Evolutionary conservation across 306 rosid genomes (phyloP).

Genomic region (Malus asiatica): DNA sequence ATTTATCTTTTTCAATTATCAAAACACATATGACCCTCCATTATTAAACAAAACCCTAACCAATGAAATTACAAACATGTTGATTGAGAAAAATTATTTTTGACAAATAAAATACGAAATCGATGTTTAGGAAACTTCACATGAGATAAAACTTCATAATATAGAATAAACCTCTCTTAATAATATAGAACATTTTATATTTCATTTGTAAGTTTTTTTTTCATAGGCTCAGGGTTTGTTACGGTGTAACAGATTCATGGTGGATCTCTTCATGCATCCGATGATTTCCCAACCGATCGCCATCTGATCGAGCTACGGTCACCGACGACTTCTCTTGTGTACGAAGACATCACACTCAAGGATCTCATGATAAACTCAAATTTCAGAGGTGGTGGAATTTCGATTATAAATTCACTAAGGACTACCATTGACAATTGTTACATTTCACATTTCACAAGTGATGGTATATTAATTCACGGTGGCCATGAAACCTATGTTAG

Average conservation of each 20-base stretch:
- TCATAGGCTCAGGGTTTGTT: background rate
- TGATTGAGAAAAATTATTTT: too few species aligned
- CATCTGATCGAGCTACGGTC: conserved; percentile 33
- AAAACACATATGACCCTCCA: too few species aligned
- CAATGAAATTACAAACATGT: too few species aligned
- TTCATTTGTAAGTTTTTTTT: background rate
- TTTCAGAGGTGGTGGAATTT: conserved; percentile 39
- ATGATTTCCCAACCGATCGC: conserved; percentile 20
- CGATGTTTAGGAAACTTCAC: too few species aligned
- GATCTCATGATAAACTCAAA: conserved; percentile 36
- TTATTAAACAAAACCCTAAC: too few species aligned
- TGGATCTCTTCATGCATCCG: conserved; percentile 32
- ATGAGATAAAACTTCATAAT: too few species aligned
- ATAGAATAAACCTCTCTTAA: too few species aligned
- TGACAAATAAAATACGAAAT: too few species aligned
- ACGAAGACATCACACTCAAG: conserved; percentile 34
- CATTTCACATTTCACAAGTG: conserved; percentile 29
- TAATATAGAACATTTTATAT: background rate
- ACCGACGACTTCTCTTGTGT: background rate
- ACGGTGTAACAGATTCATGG: conserved; percentile 28
- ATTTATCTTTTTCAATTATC: too few species aligned
- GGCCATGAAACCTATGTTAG: conserved; percentile 35
- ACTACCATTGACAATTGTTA: conserved; percentile 38
- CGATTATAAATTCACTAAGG: conserved; percentile 25
- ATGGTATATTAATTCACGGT: conserved; percentile 20